Base-by-base conservation (phyloP, 2,329 filamentous ascomycete species). In the Cladorrhinum sp. region DNA sequence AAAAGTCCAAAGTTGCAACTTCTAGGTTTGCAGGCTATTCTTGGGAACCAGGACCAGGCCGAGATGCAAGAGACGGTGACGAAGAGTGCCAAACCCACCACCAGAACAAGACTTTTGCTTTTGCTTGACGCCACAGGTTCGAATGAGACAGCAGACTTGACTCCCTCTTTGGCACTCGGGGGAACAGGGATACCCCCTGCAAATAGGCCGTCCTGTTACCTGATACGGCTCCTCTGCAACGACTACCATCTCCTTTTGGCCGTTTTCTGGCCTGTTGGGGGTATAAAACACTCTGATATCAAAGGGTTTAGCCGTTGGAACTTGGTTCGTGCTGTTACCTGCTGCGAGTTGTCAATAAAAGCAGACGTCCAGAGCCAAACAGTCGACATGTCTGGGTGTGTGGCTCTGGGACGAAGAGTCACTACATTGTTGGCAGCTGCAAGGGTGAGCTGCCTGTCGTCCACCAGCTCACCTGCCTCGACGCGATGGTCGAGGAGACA, bases 261-360 rank as follows among this genome's bases (percentile, higher is more conserved):
- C 53, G 25, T 29, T 59, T 45, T 59, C 45, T 41, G 61, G 61
- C 51, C 59, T 32, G 59, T 38, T 67, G 60, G 64, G 66, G 66
- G 45, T 68, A 67, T 68, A 68, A 65, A 52, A 62, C 25, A 18
- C 9, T 48, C 45, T 58, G 48, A 57, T 65, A 65, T 58, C 45
- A 55, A 45, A 61, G 50, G 63, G 59, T 62, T 65, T 65, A 65
- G 64, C 62, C 66, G 62, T 65, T 52, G 55, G 62, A 65, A 61
- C 60, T 64, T 65, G 64, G 64, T 62, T 62, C 48, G 38, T 25
- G 56, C 58, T 56, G 60, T 67, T 65, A 59, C 55, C 58, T 65
- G 49, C 49, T 38, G 54, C 53, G 48, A 60, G 27, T 51, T 58
- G 59, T 59, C 63, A 62, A 64, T 63, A 63, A 62, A 62, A 61